These are phyloP conservation scores for Diddensiella transvaalensis DNA, from an alignment of 805 yeast species.

Conservation along the genomic window DNA sequence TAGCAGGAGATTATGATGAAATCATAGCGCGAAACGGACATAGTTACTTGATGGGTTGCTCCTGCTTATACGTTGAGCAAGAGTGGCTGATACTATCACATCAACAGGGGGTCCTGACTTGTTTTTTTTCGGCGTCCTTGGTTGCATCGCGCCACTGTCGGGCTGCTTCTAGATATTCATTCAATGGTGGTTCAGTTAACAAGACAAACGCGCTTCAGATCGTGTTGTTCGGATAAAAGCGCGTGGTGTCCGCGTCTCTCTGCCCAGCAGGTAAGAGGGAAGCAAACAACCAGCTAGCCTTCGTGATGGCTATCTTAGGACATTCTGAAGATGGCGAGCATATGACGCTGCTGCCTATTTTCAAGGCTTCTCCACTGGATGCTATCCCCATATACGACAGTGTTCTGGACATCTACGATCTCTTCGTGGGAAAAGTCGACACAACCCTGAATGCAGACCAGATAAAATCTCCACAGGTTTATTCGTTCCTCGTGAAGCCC, in stretches of 20 bases:
- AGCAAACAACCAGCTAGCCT: too few relatives aligned
- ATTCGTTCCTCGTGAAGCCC: conserved; percentile 46
- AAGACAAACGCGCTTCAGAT: too few relatives aligned
- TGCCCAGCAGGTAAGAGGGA: too few relatives aligned
- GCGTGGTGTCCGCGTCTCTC: too few relatives aligned
- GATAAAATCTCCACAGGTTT: conserved; percentile 48
- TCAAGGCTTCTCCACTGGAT: conserved; percentile 30
- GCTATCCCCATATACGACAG: conserved; percentile 34
- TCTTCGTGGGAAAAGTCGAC: conserved; percentile 41
- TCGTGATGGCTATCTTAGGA: background rate
- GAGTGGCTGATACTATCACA: conserved; percentile 20
- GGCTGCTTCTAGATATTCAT: too few relatives aligned
- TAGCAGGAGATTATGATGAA: too few relatives aligned
- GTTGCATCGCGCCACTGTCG: conserved; percentile 5
- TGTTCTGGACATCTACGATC: conserved; percentile 39
- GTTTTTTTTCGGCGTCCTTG: conserved; percentile 6
- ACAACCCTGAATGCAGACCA: conserved; percentile 50
- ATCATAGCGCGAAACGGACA: conserved; percentile 9
- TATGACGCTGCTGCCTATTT: conserved; percentile 20
- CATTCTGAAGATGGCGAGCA: conserved; percentile 12
- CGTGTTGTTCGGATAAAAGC: too few relatives aligned
- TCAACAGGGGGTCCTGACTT: conserved; percentile 3
- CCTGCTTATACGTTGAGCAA: conserved; percentile 17
- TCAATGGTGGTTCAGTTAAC: too few relatives aligned
- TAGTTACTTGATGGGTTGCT: conserved; percentile 17